Base-by-base conservation (phyloP, 148 eudicot species). In the Nepenthes gracilis region DNA sequence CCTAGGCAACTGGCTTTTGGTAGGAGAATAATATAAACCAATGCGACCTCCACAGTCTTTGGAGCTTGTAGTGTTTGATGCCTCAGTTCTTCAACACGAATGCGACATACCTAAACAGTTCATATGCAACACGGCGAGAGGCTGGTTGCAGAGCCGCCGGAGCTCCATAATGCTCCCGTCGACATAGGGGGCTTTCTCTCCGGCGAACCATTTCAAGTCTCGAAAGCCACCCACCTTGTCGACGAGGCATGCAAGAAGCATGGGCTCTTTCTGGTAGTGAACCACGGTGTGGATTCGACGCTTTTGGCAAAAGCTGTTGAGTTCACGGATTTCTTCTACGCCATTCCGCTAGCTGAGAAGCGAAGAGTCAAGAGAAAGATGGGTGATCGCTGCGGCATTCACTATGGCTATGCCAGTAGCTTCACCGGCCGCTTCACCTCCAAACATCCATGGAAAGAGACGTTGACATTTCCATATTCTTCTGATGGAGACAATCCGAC, bases 381-480 rank as follows among this genome's bases (percentile, higher is more conserved):
- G 4, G 88, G 88, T 6, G 85, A 85, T 45, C 67, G 52, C 64
- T 83, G 81, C 58, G 88, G 88, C 36, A 83, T 83, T 45, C 67
- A 54, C 64, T 83, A 80, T 61, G 88, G 88, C 36, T 86, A 83
- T 70, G 75, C 88, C 37, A 83, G 85, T 65, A 78, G 85, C 69
- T 81, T 80, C 67, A 70, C 78, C 9, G 80, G 77, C 13, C 77
- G 93, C 58, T 83, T 83, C 63, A 64, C 85, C 33, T 68, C 82
- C 35, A 86, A 83, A 53, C 77, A 83, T 37, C 88, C 93, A 35
- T 86, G 93, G 88, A 86, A 86, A 67, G 93, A 86, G 66, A 86
- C 88, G 34, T 77, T 86, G 58, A 78, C 85, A 8, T 75, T 84
- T 62, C 72, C 56, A 34, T 76, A 76, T 61, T 67, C 59, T 54